Evolutionary conservation across 257 asterid genomes (phyloP).

Genomic region (Solanum virginianum): DNA sequence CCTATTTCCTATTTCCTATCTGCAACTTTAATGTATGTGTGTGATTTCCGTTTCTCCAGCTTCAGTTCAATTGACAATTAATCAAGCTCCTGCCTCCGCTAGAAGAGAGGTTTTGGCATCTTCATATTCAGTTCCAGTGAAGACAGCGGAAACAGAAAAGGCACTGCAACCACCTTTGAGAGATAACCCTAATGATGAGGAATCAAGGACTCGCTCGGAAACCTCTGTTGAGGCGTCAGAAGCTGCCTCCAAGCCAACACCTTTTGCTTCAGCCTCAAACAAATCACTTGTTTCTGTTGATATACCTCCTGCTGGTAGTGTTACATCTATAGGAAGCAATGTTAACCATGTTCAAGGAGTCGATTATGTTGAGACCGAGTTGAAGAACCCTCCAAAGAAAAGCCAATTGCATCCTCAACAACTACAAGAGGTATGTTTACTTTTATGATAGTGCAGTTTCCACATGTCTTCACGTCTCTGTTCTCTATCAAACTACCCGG

Average conservation of each 20-base stretch:
- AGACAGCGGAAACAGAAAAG: not conserved
- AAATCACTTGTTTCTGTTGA: not conserved
- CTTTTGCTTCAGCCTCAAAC: not conserved
- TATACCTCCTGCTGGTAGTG: not conserved
- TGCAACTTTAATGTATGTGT: not conserved
- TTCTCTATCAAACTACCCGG: not conserved
- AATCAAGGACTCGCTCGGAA: not conserved
- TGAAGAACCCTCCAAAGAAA: not conserved
- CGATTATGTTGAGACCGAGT: not conserved
- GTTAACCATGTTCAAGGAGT: not conserved
- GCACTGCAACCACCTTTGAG: not conserved
- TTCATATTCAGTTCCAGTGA: not conserved
- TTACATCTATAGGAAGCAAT: not conserved
- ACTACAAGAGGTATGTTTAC: constrained; percentile 7
- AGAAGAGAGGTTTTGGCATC: not conserved
- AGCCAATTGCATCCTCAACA: not conserved
- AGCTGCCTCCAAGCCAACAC: not conserved
- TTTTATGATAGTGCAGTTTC: not conserved
- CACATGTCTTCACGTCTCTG: not conserved
- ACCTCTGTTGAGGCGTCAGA: not conserved
- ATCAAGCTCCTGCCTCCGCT: not conserved
- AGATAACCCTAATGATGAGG: not conserved
- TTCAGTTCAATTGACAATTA: not conserved
- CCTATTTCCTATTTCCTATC: not conserved
- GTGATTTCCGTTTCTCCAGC: not conserved